Conservation (phyloP, 306 rosid genomes). For the Cucurbita maxima region DNA sequence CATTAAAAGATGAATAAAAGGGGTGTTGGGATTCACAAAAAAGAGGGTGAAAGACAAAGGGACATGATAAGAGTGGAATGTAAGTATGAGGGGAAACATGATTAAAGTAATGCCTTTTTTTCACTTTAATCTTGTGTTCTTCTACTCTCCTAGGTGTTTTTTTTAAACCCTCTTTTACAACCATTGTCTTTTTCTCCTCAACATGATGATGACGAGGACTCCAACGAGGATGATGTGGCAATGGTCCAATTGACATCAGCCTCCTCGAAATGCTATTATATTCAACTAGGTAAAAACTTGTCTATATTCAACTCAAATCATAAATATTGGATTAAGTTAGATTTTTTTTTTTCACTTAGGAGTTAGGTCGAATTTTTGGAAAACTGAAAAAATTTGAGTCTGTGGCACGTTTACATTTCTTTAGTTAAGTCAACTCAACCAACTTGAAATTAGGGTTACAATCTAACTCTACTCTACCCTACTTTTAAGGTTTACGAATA, state of each 20-base stretch:
- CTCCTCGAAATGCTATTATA: neutral
- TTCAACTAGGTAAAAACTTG: neutral
- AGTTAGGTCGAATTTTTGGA: too few relatives aligned
- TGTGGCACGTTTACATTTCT: too few relatives aligned
- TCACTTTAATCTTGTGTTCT: neutral
- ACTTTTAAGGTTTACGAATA: too few relatives aligned
- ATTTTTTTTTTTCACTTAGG: neutral
- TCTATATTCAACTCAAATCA: too few relatives aligned
- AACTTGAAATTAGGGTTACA: too few relatives aligned
- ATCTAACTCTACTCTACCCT: too few relatives aligned
- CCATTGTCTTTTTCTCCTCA: neutral
- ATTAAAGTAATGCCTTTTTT: conserved; percentile 14
- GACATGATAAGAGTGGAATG: conserved; percentile 31
- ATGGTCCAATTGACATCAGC: neutral
- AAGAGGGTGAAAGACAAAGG: conserved; percentile 10
- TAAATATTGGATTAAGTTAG: too few relatives aligned
- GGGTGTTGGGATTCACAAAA: neutral
- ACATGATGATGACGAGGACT: neutral
- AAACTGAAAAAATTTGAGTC: too few relatives aligned
- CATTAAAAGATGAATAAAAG: neutral
- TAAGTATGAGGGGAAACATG: conserved; percentile 24
- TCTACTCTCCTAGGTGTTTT: neutral
- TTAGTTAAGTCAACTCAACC: too few relatives aligned
- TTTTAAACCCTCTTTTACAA: neutral
- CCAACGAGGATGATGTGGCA: neutral